These are phyloP conservation scores for Globisporangium barbulae DNA, from an alignment of 352 stramenopile genomes.

Conservation along the genomic window DNA sequence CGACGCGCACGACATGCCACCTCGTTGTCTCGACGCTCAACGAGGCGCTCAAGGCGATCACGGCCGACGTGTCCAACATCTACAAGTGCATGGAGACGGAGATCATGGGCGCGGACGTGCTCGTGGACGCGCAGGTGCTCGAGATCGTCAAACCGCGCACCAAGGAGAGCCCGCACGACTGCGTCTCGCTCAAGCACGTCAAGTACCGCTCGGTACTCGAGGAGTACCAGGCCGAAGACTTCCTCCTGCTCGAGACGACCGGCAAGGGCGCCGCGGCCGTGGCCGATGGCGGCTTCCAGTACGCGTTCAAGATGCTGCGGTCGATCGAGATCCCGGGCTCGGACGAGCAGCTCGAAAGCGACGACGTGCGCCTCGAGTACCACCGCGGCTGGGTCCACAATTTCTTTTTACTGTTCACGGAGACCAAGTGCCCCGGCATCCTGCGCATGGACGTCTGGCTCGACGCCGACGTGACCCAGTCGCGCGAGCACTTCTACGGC, in stretches of 20 bases:
- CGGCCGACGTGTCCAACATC: constrained; percentile 46
- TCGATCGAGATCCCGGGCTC: constrained; percentile 32
- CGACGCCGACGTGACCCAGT: constrained; percentile 57
- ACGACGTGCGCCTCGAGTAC: constrained; percentile 40
- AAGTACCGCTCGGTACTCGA: constrained; percentile 64
- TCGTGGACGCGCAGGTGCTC: constrained; percentile 67
- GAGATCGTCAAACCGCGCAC: constrained; percentile 63
- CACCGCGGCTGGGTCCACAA: constrained; percentile 57
- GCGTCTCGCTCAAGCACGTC: constrained; percentile 75
- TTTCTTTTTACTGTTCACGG: constrained; percentile 54
- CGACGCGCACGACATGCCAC: constrained; percentile 51
- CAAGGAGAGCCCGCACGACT: constrained; percentile 68
- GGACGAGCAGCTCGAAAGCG: constrained; percentile 44
- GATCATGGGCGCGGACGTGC: constrained; percentile 45
- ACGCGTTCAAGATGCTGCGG: constrained; percentile 62
- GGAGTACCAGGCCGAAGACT: constrained; percentile 56
- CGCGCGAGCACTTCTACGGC: constrained; percentile 45
- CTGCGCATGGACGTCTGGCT: constrained; percentile 76
- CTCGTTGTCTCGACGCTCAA: constrained; percentile 51
- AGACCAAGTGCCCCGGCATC: constrained; percentile 50
- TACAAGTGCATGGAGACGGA: constrained; percentile 57
- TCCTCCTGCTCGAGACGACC: constrained; percentile 56
- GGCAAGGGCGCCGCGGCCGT: constrained; percentile 35
- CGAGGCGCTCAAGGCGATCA: constrained; percentile 55
- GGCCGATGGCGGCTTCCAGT: constrained; percentile 33